Conservation (phyloP, 495 filamentous ascomycete genomes). For the Lichenothelia convexa region DNA sequence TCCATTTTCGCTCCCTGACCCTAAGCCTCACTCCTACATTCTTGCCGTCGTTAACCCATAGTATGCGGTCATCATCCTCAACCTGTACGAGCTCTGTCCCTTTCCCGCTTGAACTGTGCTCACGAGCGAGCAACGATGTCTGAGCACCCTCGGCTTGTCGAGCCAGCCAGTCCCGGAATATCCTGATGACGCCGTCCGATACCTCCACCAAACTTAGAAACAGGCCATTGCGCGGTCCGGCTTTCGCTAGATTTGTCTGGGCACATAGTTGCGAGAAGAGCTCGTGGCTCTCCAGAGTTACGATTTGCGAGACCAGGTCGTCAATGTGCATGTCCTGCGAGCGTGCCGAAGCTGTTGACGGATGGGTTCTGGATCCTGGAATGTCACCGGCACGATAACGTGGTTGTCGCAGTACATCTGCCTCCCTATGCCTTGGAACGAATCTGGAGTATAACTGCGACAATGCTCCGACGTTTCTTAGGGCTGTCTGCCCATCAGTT, state of each 20-base stretch:
- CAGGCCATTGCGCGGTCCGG: constrained; percentile 36
- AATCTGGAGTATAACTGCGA: too few relatives aligned
- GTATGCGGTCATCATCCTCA: constrained; percentile 6
- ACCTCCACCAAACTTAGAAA: constrained; percentile 44
- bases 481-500: too few relatives aligned
- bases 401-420: too few relatives aligned
- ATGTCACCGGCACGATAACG: constrained; percentile 21
- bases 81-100: background rate
- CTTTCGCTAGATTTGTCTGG: constrained; percentile 47
- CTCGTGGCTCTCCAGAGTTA: constrained; percentile 48
- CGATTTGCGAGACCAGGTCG: constrained; percentile 32
- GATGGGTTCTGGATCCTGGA: constrained; percentile 21
- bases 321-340: constrained; percentile 7
- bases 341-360: constrained; percentile 4
- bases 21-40: constrained; percentile 20
- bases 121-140: background rate
- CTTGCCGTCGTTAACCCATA: constrained; percentile 19
- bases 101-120: too few relatives aligned
- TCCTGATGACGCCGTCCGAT: constrained; percentile 41
- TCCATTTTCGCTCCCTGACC: constrained; percentile 15
- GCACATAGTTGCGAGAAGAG: constrained; percentile 54
- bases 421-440: too few relatives aligned
- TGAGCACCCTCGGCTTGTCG: constrained; percentile 11
- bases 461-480: too few relatives aligned
- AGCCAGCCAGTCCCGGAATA: constrained; percentile 55